Evolutionary conservation across 2,329 filamentous ascomycete genomes (phyloP), one percentile per base, ranked within the genome.

Genomic region (Malbranchea cinnamomea): DNA sequence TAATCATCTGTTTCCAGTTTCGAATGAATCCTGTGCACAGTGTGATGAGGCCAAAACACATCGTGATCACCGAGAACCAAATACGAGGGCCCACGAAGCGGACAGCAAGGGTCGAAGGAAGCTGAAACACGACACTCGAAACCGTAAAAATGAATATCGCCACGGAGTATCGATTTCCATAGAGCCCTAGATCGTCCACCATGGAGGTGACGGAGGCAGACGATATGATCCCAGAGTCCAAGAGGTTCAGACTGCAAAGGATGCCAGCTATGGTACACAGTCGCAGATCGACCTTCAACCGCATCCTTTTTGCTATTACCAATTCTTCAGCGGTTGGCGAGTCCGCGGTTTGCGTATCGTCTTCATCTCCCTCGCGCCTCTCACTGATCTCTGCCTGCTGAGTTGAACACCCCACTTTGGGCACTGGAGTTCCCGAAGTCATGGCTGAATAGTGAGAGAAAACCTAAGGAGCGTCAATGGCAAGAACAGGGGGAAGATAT

Each of bases 101-200:
- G 16, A 78, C 71, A 1, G 72, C 68, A 25, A 80, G 62, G 1
- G 75, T 80, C 2, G 71, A 72, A 0, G 76, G 76, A 5, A 80
- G 55, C 47, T 80, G 75, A 43, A 77, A 79, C 6, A 65, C 63
- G 23, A 81, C 74, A 42, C 66, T 72, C 4, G 74, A 62, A 32
- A 80, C 64, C 6, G 75, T 79, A 51, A 80, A 79, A 47, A 80
- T 77, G 54, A 80, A 76, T 34, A 82, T 80, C 13, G 72, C 66
- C 4, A 80, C 66, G 2, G 71, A 76, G 41, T 76, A 81, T 22
- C 74, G 62, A 38, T 74, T 70, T 13, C 74, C 74, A 23, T 69
- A 63, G 8, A 81, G 57, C 10, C 65, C 63, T 23, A 81, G 58
- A 43, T 81, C 75, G 7, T 54, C 45, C 26, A 73, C 61, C 69